Evolutionary conservation across 805 yeast genomes (phyloP).

Genomic region (Nakazawaea siamensis): DNA sequence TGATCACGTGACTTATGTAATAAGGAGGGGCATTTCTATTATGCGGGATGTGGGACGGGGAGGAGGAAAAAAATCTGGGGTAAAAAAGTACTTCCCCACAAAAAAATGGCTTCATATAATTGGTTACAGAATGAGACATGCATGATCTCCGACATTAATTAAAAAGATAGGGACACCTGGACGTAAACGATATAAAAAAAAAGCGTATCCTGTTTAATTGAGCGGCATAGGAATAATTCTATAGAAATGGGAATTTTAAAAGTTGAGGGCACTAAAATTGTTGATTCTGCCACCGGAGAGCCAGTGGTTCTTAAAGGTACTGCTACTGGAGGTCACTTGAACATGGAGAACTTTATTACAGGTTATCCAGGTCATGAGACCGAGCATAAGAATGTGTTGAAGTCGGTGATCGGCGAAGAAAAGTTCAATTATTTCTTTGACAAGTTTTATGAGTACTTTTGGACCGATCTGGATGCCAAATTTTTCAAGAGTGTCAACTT

Average conservation of each 20-base stretch:
- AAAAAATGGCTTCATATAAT: no score
- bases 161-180: no score
- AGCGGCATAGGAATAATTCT: no score
- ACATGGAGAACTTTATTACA: conserved; percentile 50
- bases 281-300: conserved; percentile 26
- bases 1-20: no score
- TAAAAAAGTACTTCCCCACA: no score
- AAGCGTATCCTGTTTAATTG: no score
- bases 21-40: no score
- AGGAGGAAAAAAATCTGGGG: not conserved
- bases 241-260: conserved; percentile 22
- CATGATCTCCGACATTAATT: no score
- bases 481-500: conserved; percentile 33
- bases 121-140: no score
- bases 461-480: conserved; percentile 42
- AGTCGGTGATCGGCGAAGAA: conserved; percentile 33
- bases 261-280: conserved; percentile 40
- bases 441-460: conserved; percentile 44
- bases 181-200: no score
- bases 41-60: not conserved
- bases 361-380: conserved; percentile 49
- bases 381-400: conserved; percentile 35
- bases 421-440: conserved; percentile 41
- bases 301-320: conserved; percentile 38
- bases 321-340: conserved; percentile 42